Evolutionary conservation across 371 early-diverging fungal genomes (phyloP).

Genomic region (Zopfochytrium polystomum): DNA sequence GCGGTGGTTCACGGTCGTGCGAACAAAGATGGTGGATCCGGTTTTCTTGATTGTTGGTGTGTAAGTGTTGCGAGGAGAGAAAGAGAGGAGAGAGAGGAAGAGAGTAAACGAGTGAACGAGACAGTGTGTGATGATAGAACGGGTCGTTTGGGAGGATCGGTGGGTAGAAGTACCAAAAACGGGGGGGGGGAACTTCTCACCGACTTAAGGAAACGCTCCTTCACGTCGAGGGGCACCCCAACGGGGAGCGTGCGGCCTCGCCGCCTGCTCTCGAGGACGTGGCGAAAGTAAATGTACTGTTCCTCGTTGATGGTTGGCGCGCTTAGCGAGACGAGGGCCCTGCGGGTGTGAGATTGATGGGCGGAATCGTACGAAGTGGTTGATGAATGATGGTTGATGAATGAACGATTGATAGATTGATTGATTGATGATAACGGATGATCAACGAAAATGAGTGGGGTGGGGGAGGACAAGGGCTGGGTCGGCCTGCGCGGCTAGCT

Average conservation of each 20-base stretch:
- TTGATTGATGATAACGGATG: too few relatives aligned
- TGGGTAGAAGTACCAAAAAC: background rate
- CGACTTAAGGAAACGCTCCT: slow-evolving; percentile 44
- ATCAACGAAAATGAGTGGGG: too few relatives aligned
- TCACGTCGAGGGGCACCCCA: slow-evolving; percentile 41
- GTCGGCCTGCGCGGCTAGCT: background rate
- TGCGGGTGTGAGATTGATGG: too few relatives aligned
- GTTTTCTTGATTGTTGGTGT: slow-evolving; percentile 10
- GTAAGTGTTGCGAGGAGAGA: background rate
- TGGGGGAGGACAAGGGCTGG: background rate
- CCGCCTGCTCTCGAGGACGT: slow-evolving; percentile 41
- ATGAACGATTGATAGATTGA: background rate
- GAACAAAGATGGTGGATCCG: slow-evolving; percentile 17
- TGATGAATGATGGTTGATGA: background rate
- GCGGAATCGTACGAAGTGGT: too few relatives aligned
- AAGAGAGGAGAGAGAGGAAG: background rate
- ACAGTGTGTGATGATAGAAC: background rate
- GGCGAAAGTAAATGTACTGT: slow-evolving; percentile 48
- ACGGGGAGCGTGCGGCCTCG: slow-evolving; percentile 39
- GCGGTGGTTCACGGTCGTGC: slow-evolving; percentile 19
- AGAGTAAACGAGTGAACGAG: background rate
- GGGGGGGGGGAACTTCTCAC: slow-evolving; percentile 1
- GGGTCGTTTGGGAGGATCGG: background rate
- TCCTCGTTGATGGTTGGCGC: slow-evolving; percentile 34
- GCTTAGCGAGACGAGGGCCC: slow-evolving; percentile 41